Percentiles rank a stretch among this genome's conserved stretches.
Evolutionary conservation across 495 filamentous ascomycete species (phyloP).

Genomic region (Xylaria nigripes): DNA sequence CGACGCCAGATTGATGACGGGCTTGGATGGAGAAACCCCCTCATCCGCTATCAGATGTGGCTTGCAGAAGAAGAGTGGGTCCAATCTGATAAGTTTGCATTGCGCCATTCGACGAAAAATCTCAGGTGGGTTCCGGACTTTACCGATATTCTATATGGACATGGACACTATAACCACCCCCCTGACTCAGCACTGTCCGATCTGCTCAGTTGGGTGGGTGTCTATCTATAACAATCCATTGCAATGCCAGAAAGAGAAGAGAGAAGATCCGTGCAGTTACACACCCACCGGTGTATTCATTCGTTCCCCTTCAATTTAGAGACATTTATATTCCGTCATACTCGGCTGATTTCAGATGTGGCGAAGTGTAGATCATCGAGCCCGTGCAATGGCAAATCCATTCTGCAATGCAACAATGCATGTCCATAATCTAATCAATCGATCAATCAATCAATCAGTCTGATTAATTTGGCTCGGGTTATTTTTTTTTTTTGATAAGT

Average conservation of each 20-base stretch:
- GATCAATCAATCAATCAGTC: conserved; percentile 1
- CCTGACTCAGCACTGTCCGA: neutral
- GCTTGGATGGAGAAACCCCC: neutral
- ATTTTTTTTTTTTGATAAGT: too few species aligned
- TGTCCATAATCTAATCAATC: conserved; percentile 12
- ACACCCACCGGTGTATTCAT: too few species aligned
- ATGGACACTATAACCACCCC: neutral
- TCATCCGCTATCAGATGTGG: conserved; percentile 15
- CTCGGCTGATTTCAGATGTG: too few species aligned
- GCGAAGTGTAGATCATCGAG: too few species aligned
- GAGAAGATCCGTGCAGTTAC: too few species aligned
- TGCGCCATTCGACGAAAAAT: neutral
- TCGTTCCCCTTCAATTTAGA: too few species aligned
- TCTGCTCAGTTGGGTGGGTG: too few species aligned
- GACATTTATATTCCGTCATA: too few species aligned
- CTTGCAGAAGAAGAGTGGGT: conserved; percentile 7
- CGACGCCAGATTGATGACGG: neutral
- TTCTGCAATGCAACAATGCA: neutral
- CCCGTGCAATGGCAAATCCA: neutral
- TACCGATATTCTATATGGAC: neutral
- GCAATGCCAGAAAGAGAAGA: too few species aligned
- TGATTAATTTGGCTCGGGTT: too few species aligned
- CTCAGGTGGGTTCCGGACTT: neutral
- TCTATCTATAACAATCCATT: too few species aligned
- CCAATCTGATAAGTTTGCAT: conserved; percentile 9